Evolutionary conservation across 208 protist genomes (phyloP), one percentile per base, ranked within the genome.

Genomic region (Crithidia bombi): DNA sequence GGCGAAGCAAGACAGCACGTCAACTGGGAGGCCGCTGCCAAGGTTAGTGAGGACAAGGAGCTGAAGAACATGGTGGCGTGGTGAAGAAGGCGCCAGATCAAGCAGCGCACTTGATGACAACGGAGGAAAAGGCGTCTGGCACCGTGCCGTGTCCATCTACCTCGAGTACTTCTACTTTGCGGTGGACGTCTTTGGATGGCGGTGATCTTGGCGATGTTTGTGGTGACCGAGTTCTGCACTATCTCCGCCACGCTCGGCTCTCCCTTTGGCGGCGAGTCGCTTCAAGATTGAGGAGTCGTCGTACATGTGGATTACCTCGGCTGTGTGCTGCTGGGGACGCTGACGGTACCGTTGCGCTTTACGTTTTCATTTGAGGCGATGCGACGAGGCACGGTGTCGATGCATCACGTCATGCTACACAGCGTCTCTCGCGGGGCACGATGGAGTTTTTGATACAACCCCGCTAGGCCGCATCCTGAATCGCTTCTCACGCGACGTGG

Each of bases 391-490:
- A 75, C 74, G 30, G 54, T 33, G 14, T 66, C 62, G 25, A 35
- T 97, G 39, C 90, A 96, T 66, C 33, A 66, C 7, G 49, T 46
- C 2, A 28, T 96, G 19, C 84, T 97, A 5, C 25, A 59, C 11
- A 89, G 79, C 14, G 58, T 97, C 11, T n/a, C n/a, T n/a, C n/a
- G n/a, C n/a, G n/a, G n/a, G 52, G 76, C 0, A 56, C 59, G 0
- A 83, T 75, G n/a, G 83, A 76, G 11, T 98, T 73, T 99, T 98
- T 78, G 96, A 99, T 69, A 90, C 82, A 0, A 99, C 93, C 3
- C 97, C 97, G 0, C 15, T 92, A 1, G 98, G 98, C 5, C 87
- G 97, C 28, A 87, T 99, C 21, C 41, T 99, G 17, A 98, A 98
- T 64, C 86, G 98, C 19, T 99, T 99, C 76, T 87, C 82, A 17